Evolutionary conservation across 176 grass and related monocot genomes (phyloP).

Genomic region (Leersia perrieri): DNA sequence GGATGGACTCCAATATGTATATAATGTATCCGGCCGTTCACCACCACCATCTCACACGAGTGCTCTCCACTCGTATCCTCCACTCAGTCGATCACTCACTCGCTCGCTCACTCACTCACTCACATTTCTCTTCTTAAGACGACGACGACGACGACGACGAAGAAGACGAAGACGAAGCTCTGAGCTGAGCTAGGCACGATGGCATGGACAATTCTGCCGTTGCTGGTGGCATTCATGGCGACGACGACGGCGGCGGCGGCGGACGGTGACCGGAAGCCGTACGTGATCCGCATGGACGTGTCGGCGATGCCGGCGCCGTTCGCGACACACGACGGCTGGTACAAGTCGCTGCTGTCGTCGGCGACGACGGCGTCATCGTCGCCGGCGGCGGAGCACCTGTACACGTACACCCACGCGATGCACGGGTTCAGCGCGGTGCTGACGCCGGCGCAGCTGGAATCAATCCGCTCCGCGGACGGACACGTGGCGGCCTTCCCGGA

Average conservation of each 20-base stretch:
- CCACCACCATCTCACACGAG: conserved; percentile 25
- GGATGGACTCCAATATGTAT: conserved; percentile 37
- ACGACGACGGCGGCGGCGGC: not conserved
- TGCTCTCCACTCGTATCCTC: conserved; percentile 41
- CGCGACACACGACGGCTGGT: conserved; percentile 64
- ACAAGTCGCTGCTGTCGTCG: conserved; percentile 60
- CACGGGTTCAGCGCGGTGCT: conserved; percentile 66
- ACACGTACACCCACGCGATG: conserved; percentile 75
- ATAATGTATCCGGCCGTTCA: conserved; percentile 36
- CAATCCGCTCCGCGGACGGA: conserved; percentile 9
- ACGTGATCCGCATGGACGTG: conserved; percentile 76
- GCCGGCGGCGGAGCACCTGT: conserved; percentile 53
- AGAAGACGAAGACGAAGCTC: conserved; percentile 20
- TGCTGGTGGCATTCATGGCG: not conserved
- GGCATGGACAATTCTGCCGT: not conserved
- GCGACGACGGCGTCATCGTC: not conserved
- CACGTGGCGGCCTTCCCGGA: conserved; percentile 70
- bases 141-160: not conserved
- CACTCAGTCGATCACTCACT: not conserved
- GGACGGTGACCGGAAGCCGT: conserved; percentile 25
- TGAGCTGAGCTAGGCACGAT: not conserved
- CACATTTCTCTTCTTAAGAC: not conserved
- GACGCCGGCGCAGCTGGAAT: conserved; percentile 40
- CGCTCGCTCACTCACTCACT: not conserved
- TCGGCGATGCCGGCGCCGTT: conserved; percentile 70